Conservation (phyloP, 768 basidiomycete species). For the Infundibulicybe gibba region DNA sequence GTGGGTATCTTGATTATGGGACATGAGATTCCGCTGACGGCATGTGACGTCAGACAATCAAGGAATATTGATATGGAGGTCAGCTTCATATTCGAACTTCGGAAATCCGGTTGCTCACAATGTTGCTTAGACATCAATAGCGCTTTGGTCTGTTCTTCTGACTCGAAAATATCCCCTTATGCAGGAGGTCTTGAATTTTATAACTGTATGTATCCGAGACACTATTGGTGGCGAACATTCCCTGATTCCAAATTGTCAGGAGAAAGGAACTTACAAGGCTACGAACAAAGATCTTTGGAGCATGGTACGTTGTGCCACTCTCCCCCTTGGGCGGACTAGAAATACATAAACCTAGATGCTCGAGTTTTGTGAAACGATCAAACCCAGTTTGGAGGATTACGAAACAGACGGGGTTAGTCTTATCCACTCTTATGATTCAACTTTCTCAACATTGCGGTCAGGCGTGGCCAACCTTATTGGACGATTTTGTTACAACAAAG, state of each 20-base stretch:
- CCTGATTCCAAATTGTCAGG: conserved; percentile 26
- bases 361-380: conserved; percentile 69
- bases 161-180: conserved; percentile 64
- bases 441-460: conserved; percentile 17
- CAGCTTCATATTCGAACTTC: conserved; percentile 10
- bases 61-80: conserved; percentile 85
- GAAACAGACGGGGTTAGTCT: conserved; percentile 69
- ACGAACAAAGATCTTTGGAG: conserved; percentile 85
- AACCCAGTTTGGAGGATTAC: conserved; percentile 59
- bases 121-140: conserved; percentile 53
- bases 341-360: conserved; percentile 47
- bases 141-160: conserved; percentile 76
- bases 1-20: conserved; percentile 37
- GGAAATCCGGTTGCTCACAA: background rate
- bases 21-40: background rate
- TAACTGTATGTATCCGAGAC: conserved; percentile 41
- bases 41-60: conserved; percentile 42
- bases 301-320: conserved; percentile 50
- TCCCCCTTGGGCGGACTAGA: background rate
- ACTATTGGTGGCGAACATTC: conserved; percentile 1
- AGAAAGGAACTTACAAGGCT: conserved; percentile 64
- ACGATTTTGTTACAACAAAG: conserved; percentile 77
- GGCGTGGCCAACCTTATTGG: conserved; percentile 84
- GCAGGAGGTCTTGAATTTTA: conserved; percentile 61
- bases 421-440: background rate